phyloP scores from a whole-genome alignment of 257 asterid species.

The Pogostemon cablin region DNA sequence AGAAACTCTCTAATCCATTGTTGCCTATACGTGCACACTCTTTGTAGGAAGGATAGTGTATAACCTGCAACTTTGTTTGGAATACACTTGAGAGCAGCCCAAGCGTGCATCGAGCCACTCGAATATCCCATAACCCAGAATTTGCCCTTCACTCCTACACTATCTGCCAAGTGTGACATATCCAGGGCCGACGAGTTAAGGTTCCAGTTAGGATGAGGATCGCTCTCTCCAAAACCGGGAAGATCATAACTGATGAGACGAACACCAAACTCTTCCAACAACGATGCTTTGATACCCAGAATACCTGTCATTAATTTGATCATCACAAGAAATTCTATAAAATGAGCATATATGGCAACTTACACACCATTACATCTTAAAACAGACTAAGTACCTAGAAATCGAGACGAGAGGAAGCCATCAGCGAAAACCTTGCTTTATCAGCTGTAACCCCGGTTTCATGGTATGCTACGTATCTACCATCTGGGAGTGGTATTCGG shows the following conservation, averaged over 20 bases:
- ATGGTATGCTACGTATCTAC: slow-evolving; percentile 74
- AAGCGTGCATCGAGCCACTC: slow-evolving; percentile 76
- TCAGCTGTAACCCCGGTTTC: slow-evolving; percentile 72
- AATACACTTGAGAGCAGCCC: slow-evolving; percentile 85
- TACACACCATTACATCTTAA: neutral
- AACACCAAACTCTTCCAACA: slow-evolving; percentile 83
- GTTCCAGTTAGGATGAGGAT: slow-evolving; percentile 64
- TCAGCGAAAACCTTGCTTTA: slow-evolving; percentile 62
- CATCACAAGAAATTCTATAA: slow-evolving; percentile 5
- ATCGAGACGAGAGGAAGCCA: slow-evolving; percentile 82
- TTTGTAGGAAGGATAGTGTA: neutral
- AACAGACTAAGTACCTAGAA: slow-evolving; percentile 52
- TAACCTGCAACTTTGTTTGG: slow-evolving; percentile 75
- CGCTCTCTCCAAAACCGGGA: slow-evolving; percentile 97
- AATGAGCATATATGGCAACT: neutral
- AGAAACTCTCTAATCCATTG: no score
- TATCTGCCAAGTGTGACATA: slow-evolving; percentile 64
- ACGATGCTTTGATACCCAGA: slow-evolving; percentile 55
- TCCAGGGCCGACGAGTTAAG: slow-evolving; percentile 84
- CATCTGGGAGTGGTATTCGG: slow-evolving; percentile 71
- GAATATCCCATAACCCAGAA: slow-evolving; percentile 89
- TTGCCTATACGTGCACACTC: neutral
- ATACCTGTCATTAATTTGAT: slow-evolving; percentile 50
- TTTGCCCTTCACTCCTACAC: slow-evolving; percentile 58
- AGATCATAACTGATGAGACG: slow-evolving; percentile 79